These are phyloP conservation scores for Hyphochytrium catenoides DNA, from an alignment of 352 stramenopile genomes.

Conservation along the genomic window DNA sequence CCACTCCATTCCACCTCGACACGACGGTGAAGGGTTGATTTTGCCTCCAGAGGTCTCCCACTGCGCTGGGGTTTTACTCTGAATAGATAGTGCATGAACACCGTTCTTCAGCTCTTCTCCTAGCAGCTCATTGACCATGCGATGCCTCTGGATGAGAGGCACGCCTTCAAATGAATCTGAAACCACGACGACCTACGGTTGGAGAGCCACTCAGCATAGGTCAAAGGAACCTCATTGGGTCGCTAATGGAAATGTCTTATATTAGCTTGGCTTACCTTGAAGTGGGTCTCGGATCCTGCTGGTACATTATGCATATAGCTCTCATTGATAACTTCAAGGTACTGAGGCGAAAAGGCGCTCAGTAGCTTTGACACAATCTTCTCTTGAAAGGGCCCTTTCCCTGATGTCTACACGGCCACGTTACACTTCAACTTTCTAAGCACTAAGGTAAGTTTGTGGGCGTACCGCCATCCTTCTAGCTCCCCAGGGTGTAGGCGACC, in stretches of 20 bases:
- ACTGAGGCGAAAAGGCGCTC: slow-evolving; percentile 22
- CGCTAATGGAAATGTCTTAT: neutral
- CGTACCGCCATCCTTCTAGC: too few species aligned
- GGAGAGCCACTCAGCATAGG: neutral
- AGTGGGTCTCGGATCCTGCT: slow-evolving; percentile 79
- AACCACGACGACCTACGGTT: slow-evolving; percentile 64
- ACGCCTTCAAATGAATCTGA: slow-evolving; percentile 65
- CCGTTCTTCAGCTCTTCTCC: slow-evolving; percentile 47
- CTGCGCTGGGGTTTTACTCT: slow-evolving; percentile 76
- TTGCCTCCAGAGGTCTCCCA: slow-evolving; percentile 36
- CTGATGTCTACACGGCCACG: too few species aligned
- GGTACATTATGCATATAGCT: slow-evolving; percentile 85
- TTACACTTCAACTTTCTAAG: too few species aligned
- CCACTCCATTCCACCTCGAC: slow-evolving; percentile 36
- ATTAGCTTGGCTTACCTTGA: slow-evolving; percentile 36
- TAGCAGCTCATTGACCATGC: slow-evolving; percentile 67
- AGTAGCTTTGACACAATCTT: too few species aligned
- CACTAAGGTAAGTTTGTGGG: too few species aligned
- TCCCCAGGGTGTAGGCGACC: too few species aligned
- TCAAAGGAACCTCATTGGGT: neutral
- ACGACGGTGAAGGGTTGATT: slow-evolving; percentile 36
- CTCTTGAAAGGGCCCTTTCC: neutral
- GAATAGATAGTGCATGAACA: slow-evolving; percentile 82
- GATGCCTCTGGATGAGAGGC: slow-evolving; percentile 60
- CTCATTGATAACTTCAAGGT: slow-evolving; percentile 77